phyloP scores from a whole-genome alignment of 106 monocot species.

The Ottelia alismoides region DNA sequence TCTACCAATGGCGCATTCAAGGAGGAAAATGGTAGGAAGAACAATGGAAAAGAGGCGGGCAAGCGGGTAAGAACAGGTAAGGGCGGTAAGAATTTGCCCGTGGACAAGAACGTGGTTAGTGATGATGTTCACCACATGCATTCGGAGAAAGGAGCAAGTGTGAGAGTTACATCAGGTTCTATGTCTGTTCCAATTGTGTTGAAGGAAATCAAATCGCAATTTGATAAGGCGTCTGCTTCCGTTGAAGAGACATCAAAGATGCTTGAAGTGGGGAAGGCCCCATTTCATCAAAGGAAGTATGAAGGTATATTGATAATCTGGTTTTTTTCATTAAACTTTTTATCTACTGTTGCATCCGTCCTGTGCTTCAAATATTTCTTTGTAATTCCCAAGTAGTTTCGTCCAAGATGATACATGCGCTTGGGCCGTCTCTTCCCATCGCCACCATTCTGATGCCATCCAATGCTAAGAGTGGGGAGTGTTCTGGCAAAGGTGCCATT shows the following conservation, averaged over 20 bases:
- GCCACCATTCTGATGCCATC: background rate
- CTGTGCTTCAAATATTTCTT: no score
- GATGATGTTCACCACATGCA: conserved; percentile 3
- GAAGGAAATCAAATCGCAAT: conserved; percentile 21
- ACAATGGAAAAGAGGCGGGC: background rate
- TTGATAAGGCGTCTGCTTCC: conserved; percentile 18
- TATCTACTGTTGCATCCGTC: no score
- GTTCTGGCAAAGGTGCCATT: background rate
- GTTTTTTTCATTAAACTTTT: no score
- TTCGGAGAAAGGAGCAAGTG: background rate
- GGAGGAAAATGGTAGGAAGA: conserved; percentile 1
- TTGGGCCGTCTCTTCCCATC: background rate
- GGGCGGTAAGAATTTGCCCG: background rate
- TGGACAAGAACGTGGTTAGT: background rate
- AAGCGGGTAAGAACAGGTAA: background rate
- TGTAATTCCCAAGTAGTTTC: no score
- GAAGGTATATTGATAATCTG: no score
- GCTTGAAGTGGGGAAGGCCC: conserved; percentile 18
- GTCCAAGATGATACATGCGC: background rate
- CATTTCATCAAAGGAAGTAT: conserved; percentile 3
- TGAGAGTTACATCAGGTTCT: conserved; percentile 5
- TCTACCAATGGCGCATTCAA: background rate
- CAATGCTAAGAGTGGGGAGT: background rate
- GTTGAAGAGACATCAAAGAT: conserved; percentile 14
- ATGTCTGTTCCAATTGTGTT: conserved; percentile 5